Conservation (phyloP, 2,329 filamentous ascomycete genomes). For the Fusarium redolens region DNA sequence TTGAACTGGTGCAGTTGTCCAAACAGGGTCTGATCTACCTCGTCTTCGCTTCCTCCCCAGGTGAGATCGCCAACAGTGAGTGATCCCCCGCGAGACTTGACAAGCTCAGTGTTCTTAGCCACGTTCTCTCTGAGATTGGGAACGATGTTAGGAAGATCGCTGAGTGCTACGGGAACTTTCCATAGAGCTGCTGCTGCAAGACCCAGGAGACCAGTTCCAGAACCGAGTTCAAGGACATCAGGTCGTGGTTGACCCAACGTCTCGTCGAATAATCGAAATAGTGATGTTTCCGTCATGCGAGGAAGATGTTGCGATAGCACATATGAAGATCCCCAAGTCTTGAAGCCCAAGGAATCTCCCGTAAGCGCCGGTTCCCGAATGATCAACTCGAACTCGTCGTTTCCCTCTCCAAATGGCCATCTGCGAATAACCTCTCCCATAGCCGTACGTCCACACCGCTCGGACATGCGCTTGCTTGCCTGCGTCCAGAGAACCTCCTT, state of each 20-base stretch:
- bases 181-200: constrained; percentile 83
- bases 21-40: constrained; percentile 59
- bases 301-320: constrained; percentile 80
- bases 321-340: constrained; percentile 95
- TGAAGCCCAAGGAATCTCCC: constrained; percentile 87
- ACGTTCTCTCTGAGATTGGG: constrained; percentile 83
- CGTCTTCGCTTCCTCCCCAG: constrained; percentile 70
- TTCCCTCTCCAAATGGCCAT: constrained; percentile 61
- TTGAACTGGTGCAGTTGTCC: constrained; percentile 62
- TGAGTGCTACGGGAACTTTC: constrained; percentile 75
- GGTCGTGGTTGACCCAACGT: constrained; percentile 47
- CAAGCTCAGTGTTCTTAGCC: constrained; percentile 67
- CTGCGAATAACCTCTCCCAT: constrained; percentile 68
- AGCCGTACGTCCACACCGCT: constrained; percentile 80
- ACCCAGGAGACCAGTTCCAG: constrained; percentile 92
- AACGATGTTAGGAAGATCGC: constrained; percentile 86
- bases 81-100: constrained; percentile 66
- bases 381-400: constrained; percentile 68
- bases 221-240: constrained; percentile 80
- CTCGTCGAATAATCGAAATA: constrained; percentile 59
- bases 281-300: constrained; percentile 55
- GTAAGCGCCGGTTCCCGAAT: constrained; percentile 90
- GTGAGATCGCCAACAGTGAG: constrained; percentile 76
- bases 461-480: constrained; percentile 82
- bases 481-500: constrained; percentile 80